Evolutionary conservation across 2,329 filamentous ascomycete species (phyloP).

Genomic region (Pseudogymnoascus sp.): DNA sequence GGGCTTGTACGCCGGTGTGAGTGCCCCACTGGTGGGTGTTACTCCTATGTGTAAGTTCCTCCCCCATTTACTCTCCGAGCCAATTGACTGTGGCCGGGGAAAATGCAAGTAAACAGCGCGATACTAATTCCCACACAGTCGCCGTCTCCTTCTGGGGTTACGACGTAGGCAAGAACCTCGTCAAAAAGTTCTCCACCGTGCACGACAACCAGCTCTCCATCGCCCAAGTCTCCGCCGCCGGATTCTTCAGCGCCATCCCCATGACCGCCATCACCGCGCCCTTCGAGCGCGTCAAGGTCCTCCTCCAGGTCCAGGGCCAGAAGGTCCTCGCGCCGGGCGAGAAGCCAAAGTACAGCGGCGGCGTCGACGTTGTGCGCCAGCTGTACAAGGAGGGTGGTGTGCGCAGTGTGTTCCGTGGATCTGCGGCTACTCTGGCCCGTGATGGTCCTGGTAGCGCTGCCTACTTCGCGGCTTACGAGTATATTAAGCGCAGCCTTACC

Average conservation of each 20-base stretch:
- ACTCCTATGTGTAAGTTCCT: slow-evolving; percentile 89
- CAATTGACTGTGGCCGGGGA: background rate
- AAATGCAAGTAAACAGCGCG: background rate
- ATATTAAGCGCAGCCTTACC: slow-evolving; percentile 80
- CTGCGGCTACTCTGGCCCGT: slow-evolving; percentile 80
- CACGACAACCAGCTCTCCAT: slow-evolving; percentile 65
- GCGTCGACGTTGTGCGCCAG: slow-evolving; percentile 83
- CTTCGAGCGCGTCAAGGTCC: slow-evolving; percentile 97
- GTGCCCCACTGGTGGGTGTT: slow-evolving; percentile 86
- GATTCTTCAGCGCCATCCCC: slow-evolving; percentile 95
- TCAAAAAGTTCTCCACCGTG: slow-evolving; percentile 58
- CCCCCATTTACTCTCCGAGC: background rate
- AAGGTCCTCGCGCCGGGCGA: slow-evolving; percentile 76
- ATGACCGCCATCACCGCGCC: slow-evolving; percentile 98
- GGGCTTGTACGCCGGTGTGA: slow-evolving; percentile 94
- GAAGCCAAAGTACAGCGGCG: slow-evolving; percentile 85
- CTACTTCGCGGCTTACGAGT: slow-evolving; percentile 97
- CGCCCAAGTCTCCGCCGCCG: slow-evolving; percentile 80
- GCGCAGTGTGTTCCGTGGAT: slow-evolving; percentile 86
- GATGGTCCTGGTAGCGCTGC: slow-evolving; percentile 89
- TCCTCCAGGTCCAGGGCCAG: slow-evolving; percentile 94
- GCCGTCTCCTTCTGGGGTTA: slow-evolving; percentile 77
- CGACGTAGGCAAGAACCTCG: slow-evolving; percentile 86
- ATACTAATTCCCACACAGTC: slow-evolving; percentile 36
- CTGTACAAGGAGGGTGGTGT: slow-evolving; percentile 87